Conservation (phyloP, 805 yeast genomes). For the Lipomyces yamanashiensis region DNA sequence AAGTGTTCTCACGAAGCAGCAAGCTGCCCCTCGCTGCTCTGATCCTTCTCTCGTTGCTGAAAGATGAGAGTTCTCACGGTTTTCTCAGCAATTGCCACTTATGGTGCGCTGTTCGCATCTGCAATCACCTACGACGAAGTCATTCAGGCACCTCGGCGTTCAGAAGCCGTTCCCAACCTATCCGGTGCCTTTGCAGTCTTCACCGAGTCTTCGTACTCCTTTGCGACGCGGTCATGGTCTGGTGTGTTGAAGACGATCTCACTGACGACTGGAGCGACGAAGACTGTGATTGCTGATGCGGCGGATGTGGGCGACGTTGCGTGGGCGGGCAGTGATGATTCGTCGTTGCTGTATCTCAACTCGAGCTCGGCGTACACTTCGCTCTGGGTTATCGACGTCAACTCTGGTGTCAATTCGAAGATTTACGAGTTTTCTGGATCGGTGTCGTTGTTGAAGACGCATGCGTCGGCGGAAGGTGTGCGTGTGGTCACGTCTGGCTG, state of each 20-base stretch:
- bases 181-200: constrained; percentile 28
- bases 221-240: constrained; percentile 17
- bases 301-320: constrained; percentile 29
- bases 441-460: constrained; percentile 26
- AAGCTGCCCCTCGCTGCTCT: too few relatives aligned
- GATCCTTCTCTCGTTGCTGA: background rate
- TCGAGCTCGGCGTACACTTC: constrained; percentile 21
- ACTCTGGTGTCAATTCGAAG: constrained; percentile 1
- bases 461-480: constrained; percentile 20
- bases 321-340: constrained; percentile 31
- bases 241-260: constrained; percentile 15
- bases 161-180: constrained; percentile 28
- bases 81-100: background rate
- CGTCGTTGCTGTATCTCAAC: constrained; percentile 29
- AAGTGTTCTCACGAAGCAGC: too few relatives aligned
- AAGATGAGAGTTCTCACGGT: background rate
- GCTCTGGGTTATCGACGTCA: constrained; percentile 27
- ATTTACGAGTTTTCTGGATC: constrained; percentile 29
- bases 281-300: constrained; percentile 22
- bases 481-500: constrained; percentile 35
- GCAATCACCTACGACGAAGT: constrained; percentile 32
- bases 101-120: constrained; percentile 3
- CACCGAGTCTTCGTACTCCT: constrained; percentile 30
- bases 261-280: constrained; percentile 6
- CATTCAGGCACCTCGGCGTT: constrained; percentile 33